These are phyloP conservation scores for Rubia peregrina DNA, from an alignment of 305 asterid genomes.

Conservation along the genomic window DNA sequence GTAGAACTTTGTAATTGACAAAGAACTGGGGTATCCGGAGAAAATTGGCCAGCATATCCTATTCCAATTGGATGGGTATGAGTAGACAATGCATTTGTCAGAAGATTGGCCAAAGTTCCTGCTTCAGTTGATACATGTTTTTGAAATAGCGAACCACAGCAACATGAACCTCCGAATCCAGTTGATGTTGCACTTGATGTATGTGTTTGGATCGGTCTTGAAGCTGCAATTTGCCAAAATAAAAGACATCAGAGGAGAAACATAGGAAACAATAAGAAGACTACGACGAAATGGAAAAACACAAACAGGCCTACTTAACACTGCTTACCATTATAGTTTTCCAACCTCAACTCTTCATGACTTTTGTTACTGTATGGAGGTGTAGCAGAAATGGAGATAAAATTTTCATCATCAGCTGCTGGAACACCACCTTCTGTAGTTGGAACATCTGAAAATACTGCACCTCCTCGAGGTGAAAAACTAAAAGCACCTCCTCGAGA, in stretches of 20 bases:
- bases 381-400: slow-evolving; percentile 17
- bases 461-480: slow-evolving; percentile 2
- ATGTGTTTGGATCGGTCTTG: not conserved
- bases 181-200: slow-evolving; percentile 10
- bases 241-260: not conserved
- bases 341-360: slow-evolving; percentile 20
- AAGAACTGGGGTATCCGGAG: not conserved
- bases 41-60: slow-evolving; percentile 4
- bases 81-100: not conserved
- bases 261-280: not conserved
- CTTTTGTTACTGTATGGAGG: slow-evolving; percentile 5
- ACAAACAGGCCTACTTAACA: not conserved
- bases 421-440: not conserved
- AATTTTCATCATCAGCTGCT: not conserved
- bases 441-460: not conserved
- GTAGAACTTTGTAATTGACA: slow-evolving; percentile 8
- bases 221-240: not conserved
- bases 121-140: slow-evolving; percentile 11
- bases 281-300: not conserved
- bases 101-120: slow-evolving; percentile 1
- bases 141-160: not conserved
- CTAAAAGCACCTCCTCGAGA: not conserved
- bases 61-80: slow-evolving; percentile 4
- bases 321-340: slow-evolving; percentile 6
- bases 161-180: slow-evolving; percentile 4